Conservation (phyloP, 2,329 filamentous ascomycete species). For the Aspergillus cejpii region DNA sequence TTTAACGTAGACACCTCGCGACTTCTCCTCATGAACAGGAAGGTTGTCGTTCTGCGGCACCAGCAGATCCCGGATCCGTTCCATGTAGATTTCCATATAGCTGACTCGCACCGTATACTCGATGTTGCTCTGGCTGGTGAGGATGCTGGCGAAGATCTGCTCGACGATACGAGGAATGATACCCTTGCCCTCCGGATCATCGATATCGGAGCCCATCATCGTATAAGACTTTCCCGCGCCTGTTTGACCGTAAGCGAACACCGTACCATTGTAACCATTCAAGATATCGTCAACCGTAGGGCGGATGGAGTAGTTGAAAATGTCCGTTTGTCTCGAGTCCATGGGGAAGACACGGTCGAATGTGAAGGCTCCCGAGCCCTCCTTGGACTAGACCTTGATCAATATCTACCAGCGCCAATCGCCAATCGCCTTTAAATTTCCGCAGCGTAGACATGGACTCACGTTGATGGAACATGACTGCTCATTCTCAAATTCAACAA, state of each 20-base stretch:
- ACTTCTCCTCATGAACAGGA: slow-evolving; percentile 97
- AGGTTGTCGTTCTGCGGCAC: slow-evolving; percentile 92
- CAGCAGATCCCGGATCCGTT: slow-evolving; percentile 88
- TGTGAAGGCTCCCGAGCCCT: slow-evolving; percentile 79
- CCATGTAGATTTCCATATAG: slow-evolving; percentile 99
- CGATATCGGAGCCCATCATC: slow-evolving; percentile 96
- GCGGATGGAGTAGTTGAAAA: slow-evolving; percentile 97
- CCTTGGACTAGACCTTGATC: slow-evolving; percentile 58
- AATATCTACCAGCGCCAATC: slow-evolving; percentile 9
- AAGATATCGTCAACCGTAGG: slow-evolving; percentile 96
- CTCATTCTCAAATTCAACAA: slow-evolving; percentile 79
- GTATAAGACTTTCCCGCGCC: slow-evolving; percentile 98
- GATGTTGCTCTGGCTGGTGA: slow-evolving; percentile 84
- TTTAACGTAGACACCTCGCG: slow-evolving; percentile 91
- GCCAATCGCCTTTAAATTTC: neutral
- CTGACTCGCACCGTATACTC: slow-evolving; percentile 98
- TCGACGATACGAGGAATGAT: slow-evolving; percentile 96
- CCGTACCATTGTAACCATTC: slow-evolving; percentile 97
- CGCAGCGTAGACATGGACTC: slow-evolving; percentile 27
- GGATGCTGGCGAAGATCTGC: slow-evolving; percentile 93
- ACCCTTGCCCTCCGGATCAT: slow-evolving; percentile 78
- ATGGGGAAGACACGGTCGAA: slow-evolving; percentile 98
- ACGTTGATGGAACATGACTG: slow-evolving; percentile 85
- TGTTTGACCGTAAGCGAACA: slow-evolving; percentile 97
- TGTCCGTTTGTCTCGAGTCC: slow-evolving; percentile 79